Base-by-base conservation (phyloP, 768 basidiomycete species). In the Pilatotrama ljubarskyi region DNA sequence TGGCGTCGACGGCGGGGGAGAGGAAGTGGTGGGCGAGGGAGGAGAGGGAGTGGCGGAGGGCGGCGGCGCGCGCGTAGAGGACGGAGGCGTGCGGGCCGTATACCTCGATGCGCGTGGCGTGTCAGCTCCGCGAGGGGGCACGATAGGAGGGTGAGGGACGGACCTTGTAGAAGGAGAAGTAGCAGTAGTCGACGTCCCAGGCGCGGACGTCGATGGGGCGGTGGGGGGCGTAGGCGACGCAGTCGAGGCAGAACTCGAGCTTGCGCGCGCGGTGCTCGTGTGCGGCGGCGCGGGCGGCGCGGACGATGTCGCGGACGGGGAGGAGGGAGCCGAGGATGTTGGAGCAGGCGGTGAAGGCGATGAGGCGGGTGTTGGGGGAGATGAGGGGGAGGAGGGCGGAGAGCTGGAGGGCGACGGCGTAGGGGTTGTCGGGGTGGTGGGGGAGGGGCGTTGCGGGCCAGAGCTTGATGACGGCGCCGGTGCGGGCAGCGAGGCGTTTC, bases 181-280 rank as follows among this genome's bases (percentile, higher is more conserved):
- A 82, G 48, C 80, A 82, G 67, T 84, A 91, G 63, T 93, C 88
- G 36, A 90, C 78, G 53, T 90, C 89, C 91, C 90, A 92, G 48
- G 80, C 84, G 58, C 78, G 81, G 15, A 90, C 90, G 64, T 92
- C 85, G 29, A 92, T 83, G 55, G 75, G 72, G 14, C 88, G 77
- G 67, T 92, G 89, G 0, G 90, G 89, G 4, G 88, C 87, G 64
- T 87, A 91, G 2, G 89, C 89, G 2, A 92, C 91, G 61, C 89
- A 90, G 66, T 92, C 91, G 2, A 91, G 78, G 0, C 80, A 82
- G 14, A 91, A 76, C 70, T 92, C 85, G 26, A 90, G 73, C 68
- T 88, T 86, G 58, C 69, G 69, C 11, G 80, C 78, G 24, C 88
- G 86, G 51, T 80, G 74, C 18, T 78, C 76, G 41, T 72, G 73